A percentile compares a stretch with the other conserved stretches of the same genome.
Evolutionary conservation across 176 grass and related monocot species (phyloP).

Genomic region (Lolium perenne): DNA sequence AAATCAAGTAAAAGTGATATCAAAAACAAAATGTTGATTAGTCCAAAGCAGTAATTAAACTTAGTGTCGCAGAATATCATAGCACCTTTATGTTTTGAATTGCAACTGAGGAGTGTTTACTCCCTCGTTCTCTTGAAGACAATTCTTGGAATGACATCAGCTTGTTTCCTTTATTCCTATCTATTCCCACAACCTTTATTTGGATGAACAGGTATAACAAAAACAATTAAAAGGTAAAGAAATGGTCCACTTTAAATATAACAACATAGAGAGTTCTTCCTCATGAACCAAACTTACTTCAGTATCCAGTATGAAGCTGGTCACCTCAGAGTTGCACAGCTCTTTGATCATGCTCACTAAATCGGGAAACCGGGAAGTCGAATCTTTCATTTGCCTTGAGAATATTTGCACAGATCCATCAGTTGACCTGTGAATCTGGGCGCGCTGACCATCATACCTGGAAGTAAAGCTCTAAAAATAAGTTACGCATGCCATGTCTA

Average conservation of each 20-base stretch:
- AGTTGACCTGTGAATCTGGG: constrained; percentile 88
- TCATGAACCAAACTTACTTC: constrained; percentile 66
- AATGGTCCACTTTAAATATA: constrained; percentile 31
- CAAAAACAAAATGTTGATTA: constrained; percentile 29
- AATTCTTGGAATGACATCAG: constrained; percentile 96
- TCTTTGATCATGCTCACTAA: constrained; percentile 83
- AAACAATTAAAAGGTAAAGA: constrained; percentile 37
- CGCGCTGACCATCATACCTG: constrained; percentile 98
- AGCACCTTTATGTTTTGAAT: constrained; percentile 83
- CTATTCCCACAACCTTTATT: constrained; percentile 80
- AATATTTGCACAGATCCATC: constrained; percentile 87
- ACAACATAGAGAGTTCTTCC: neutral
- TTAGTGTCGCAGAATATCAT: constrained; percentile 18
- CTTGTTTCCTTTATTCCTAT: constrained; percentile 81
- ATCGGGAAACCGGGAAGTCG: constrained; percentile 88
- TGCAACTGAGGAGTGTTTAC: constrained; percentile 68
- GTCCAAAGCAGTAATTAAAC: constrained; percentile 21
- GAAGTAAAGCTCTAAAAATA: constrained; percentile 31
- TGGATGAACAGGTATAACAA: constrained; percentile 36
- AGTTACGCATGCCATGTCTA: neutral
- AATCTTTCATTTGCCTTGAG: constrained; percentile 99
- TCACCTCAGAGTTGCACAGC: constrained; percentile 55
- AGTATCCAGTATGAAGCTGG: constrained; percentile 84
- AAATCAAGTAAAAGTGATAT: constrained; percentile 25
- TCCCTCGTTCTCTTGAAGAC: constrained; percentile 94